Evolutionary conservation across 306 rosid genomes (phyloP).

Genomic region (Myrica gale): DNA sequence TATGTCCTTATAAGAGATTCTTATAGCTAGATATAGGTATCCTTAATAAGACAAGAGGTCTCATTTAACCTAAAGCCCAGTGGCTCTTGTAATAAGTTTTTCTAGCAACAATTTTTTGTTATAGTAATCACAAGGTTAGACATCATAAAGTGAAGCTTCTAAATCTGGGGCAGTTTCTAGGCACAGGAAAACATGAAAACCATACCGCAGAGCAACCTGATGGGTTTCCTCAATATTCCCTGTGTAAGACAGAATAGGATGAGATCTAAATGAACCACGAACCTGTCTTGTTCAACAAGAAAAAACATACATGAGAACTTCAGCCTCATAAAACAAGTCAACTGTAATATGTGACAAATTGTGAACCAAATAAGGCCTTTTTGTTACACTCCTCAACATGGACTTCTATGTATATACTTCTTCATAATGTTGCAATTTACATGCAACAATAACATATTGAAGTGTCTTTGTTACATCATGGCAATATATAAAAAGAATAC

Average conservation of each 20-base stretch:
- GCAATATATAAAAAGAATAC: background rate
- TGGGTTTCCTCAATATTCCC: constrained; percentile 53
- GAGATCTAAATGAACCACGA: constrained; percentile 53
- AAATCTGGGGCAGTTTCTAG: constrained; percentile 6
- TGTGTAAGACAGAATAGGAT: constrained; percentile 50
- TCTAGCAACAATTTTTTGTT: fast-evolving
- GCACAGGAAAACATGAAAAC: constrained; percentile 18
- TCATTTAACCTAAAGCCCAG: background rate
- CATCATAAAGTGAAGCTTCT: constrained; percentile 23
- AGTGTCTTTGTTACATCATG: background rate
- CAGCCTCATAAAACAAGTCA: constrained; percentile 12
- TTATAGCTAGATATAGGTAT: background rate
- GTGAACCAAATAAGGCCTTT: background rate
- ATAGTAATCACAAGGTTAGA: background rate
- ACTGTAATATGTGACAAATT: background rate
- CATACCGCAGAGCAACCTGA: constrained; percentile 54
- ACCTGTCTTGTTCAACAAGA: constrained; percentile 49
- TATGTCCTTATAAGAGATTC: background rate
- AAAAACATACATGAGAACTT: constrained; percentile 13
- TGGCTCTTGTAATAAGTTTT: background rate
- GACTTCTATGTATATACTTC: background rate
- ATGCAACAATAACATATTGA: no score
- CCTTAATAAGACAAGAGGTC: background rate
- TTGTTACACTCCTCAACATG: background rate
- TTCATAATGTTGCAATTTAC: background rate